Base-by-base conservation (phyloP, 108 stramenopile species). In the Fragilariopsis cylindrus region DNA sequence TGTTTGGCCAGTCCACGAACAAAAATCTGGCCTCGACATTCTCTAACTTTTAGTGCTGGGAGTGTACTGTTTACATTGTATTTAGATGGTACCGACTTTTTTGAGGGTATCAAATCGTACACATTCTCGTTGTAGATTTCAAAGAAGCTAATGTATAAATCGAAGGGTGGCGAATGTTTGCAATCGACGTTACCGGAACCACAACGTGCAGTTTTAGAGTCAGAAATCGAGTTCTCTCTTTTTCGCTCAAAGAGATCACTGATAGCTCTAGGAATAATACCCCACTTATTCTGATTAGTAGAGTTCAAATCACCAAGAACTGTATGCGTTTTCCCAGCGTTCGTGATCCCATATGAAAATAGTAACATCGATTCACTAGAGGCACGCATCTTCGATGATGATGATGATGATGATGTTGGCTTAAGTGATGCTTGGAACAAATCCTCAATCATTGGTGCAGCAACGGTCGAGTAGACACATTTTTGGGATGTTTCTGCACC, bases 71-170 rank as follows among this genome's bases (percentile, higher is more conserved):
- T 3, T 7, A n/a, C 0, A 15, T 48, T 5, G 11, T 63, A 43
- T 39, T 12, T 4, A 12, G 6, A 40, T 21, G 48, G 40, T 45
- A 63, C 5, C 21, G 79, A 60, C 39, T 65, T 57, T 57, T 54
- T 54, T 69, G 62, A 69, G 40, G 93, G 91, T 41, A 98, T 84
- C 18, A 99, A 81, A 73, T 98, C 98, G 65, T 83, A 97, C 11
- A 98, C 79, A 45, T 97, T 85, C 74, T 99, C 99, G 75, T 98
- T 99, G 90, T 99, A 98, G 48, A 99, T 94, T 76, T 99, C 98
- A 45, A 99, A 82, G 82, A 90, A 98, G 71, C 93, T 93, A 77
- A 98, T 78, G 72, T 78, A 80, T 15, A 96, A 57, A 64, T 90
- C 73, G 68, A 49, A 84, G 67, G 53, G 62, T 45, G 12, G 70